Evolutionary conservation across 2,329 filamentous ascomycete species (phyloP), one percentile per base, ranked within the genome.

Genomic region (Claviceps sp.): DNA sequence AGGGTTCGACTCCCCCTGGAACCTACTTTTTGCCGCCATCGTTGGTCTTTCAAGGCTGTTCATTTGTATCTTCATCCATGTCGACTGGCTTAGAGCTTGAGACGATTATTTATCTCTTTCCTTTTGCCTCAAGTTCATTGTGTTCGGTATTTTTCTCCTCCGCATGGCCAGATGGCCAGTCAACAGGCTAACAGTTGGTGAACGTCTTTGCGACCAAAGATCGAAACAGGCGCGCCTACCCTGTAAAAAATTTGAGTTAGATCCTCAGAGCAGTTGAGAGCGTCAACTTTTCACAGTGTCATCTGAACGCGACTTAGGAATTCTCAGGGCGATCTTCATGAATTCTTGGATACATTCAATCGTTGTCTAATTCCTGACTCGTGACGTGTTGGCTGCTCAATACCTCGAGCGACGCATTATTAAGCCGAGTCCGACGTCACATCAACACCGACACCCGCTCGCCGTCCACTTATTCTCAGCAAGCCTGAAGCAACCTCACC

Each of bases 1-100:
- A 64, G 62, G 63, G 62, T 65, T 64, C 62, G 63, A 66, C 63
- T 66, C 64, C 63, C 63, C 43, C 62, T 60, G 60, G 60, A 60
- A 65, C 64, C 64, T 65, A 17, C 39, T 17, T 58, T 59, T 56
- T 57, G 41, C 6, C 0, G 2, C 5, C 10, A 2, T 42, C 50
- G 17, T 13, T 14, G 8, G 7, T 38, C n/a, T 43, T 4, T 4
- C 30, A 34, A 34, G 6, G 42, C 26, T 7, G 10, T 47, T 45
- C 47, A 14, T 50, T 48, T 44, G 11, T 43, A 4, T 38, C 11
- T 34, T 34, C 11, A 10, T 11, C 11, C 10, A 34, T 11, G 30
- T 11, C 11, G 10, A 11, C 10, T 3, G 10, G 10, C 10, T 34
- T 0, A 11, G 30, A 34, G 10, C 3, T 3, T 34, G 1, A 11